Evolutionary conservation across 257 asterid genomes (phyloP).

Genomic region (Rubia yunnanensis): DNA sequence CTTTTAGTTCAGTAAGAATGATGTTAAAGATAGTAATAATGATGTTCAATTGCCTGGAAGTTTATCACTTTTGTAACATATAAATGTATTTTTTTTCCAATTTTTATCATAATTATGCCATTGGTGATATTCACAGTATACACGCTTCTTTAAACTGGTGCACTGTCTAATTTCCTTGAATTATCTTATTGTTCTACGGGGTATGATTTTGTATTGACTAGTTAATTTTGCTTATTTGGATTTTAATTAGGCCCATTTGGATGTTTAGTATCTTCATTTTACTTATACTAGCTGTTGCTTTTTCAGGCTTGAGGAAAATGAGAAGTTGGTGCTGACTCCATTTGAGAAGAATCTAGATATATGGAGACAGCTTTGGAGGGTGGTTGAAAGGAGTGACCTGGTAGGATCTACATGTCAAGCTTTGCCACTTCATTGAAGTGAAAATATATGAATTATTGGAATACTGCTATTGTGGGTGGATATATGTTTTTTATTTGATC

Average conservation of each 20-base stretch:
- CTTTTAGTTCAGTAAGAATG: neutral
- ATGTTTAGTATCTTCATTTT: neutral
- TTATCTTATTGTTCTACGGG: neutral
- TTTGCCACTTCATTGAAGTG: neutral
- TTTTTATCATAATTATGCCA: neutral
- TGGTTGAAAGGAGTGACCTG: slow-evolving; percentile 98
- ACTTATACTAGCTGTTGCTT: slow-evolving; percentile 3
- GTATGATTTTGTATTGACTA: neutral
- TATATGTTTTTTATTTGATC: neutral
- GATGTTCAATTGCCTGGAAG: neutral
- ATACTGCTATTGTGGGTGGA: neutral
- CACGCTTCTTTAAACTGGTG: neutral
- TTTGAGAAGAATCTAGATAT: slow-evolving; percentile 96
- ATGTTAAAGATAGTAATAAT: neutral
- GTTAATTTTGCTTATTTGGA: neutral
- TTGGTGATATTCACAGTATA: neutral
- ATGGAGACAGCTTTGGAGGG: slow-evolving; percentile 99
- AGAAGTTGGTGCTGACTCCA: slow-evolving; percentile 88
- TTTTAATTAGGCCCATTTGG: neutral
- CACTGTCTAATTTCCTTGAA: neutral
- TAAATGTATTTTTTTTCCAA: neutral
- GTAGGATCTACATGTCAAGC: slow-evolving; percentile 29
- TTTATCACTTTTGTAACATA: neutral
- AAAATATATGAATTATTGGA: neutral
- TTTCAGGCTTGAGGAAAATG: slow-evolving; percentile 90